Evolutionary conservation across 2,329 filamentous ascomycete genomes (phyloP).

Genomic region (Stachybotrys chartarum): DNA sequence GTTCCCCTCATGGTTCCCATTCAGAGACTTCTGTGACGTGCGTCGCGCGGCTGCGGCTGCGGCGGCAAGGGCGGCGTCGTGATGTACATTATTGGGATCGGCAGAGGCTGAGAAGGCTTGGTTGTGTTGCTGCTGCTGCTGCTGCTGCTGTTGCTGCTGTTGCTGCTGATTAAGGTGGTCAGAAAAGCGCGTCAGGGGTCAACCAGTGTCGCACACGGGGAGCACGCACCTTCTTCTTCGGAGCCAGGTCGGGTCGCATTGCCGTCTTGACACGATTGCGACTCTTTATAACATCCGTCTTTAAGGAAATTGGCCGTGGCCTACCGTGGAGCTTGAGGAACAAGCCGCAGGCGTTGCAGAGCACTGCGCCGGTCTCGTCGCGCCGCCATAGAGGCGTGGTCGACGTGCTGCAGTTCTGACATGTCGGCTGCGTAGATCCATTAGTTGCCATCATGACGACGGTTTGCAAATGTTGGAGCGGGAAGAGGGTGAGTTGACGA

Average conservation of each 20-base stretch:
- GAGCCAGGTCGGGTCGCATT: conserved; percentile 67
- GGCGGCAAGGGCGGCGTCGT: conserved; percentile 47
- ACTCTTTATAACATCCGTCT: conserved; percentile 99
- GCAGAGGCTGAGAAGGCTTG: conserved; percentile 30
- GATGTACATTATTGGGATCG: conserved; percentile 55
- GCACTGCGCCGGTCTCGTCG: conserved; percentile 89
- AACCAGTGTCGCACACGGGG: neutral
- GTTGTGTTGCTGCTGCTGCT: conserved; percentile 29
- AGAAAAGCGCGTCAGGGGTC: neutral
- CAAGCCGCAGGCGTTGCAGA: conserved; percentile 97
- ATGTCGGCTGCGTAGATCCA: conserved; percentile 77
- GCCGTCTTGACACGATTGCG: conserved; percentile 90
- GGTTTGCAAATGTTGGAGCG: conserved; percentile 24
- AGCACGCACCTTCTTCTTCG: conserved; percentile 70
- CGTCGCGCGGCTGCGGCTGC: conserved; percentile 46
- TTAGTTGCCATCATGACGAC: conserved; percentile 45
- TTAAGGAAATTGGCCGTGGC: conserved; percentile 87
- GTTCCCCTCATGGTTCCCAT: conserved; percentile 66
- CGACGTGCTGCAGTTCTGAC: conserved; percentile 92
- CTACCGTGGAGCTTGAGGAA: conserved; percentile 96
- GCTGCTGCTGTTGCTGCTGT: conserved; percentile 11
- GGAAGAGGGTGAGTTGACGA: conserved; percentile 5
- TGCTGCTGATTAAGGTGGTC: conserved; percentile 4
- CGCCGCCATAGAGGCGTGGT: conserved; percentile 96
- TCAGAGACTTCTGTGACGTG: conserved; percentile 63